Base-by-base conservation (phyloP, 2,329 filamentous ascomycete genomes). In the Cladosporium sphaerospermum region DNA sequence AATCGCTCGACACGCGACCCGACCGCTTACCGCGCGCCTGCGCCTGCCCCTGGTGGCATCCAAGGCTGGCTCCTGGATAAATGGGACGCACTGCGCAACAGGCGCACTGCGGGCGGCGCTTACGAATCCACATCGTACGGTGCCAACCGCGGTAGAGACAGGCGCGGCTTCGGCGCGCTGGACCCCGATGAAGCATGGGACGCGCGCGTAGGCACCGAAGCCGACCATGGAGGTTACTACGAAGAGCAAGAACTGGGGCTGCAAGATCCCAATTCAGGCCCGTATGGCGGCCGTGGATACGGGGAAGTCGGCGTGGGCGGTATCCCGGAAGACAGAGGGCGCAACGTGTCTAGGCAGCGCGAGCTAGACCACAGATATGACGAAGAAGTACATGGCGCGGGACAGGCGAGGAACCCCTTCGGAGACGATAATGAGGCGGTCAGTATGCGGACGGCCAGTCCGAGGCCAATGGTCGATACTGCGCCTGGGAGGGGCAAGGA, bases 181-280 rank as follows among this genome's bases (percentile, higher is more conserved):
- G 89, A 93, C 64, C 87, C 87, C 1, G 89, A 95, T 66, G 88
- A 91, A 64, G 88, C 88, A 2, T 95, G 89, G 89, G 88, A 93
- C 71, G 73, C 87, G 58, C 77, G 87, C 55, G 88, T 95, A 4
- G 87, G 86, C 54, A 78, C 83, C 61, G 88, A 91, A 68, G 81
- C 84, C 14, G 83, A 86, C 64, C 56, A 59, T 34, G 36, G 34
- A 36, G 73, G 73, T 3, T 88, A 88, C 69, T 85, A 88, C 64
- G 88, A 92, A 65, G 88, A 92, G 67, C 82, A 87, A 64, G 87
- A 90, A 69, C 73, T 89, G 4, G 85, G 84, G 0, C 65, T 80
- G 34, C 76, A 72, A 47, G 70, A 74, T 58, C 71, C 71, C 40
- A 65, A 64, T 49, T 68, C 67, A 8, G 70, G 68, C 19, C 69